Evolutionary conservation across 2,329 filamentous ascomycete genomes (phyloP).

Genomic region (Alternaria arbusti): DNA sequence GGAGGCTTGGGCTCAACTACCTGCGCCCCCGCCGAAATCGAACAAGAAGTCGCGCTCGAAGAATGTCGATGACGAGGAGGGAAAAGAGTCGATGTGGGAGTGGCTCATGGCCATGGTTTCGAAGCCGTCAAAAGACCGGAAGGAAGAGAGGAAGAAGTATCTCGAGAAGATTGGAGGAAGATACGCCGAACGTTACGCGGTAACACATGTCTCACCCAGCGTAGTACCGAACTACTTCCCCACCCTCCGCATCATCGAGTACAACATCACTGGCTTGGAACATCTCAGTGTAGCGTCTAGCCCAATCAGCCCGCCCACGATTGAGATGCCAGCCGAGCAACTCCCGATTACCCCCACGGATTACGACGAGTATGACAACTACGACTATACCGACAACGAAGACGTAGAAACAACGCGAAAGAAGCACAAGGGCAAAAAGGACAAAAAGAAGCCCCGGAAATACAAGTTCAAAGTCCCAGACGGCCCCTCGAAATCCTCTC

Average conservation of each 20-base stretch:
- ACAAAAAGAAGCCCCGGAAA: constrained; percentile 45
- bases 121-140: constrained; percentile 21
- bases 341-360: constrained; percentile 9
- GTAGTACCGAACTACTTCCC: constrained; percentile 94
- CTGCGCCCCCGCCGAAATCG: constrained; percentile 49
- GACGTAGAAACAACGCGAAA: constrained; percentile 55
- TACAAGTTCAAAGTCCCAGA: constrained; percentile 64
- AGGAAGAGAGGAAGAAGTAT: constrained; percentile 61
- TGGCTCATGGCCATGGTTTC: constrained; percentile 24
- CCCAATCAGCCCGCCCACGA: neutral
- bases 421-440: constrained; percentile 59
- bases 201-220: constrained; percentile 82
- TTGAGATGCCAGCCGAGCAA: constrained; percentile 8
- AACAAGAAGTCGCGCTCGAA: constrained; percentile 23
- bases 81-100: constrained; percentile 28
- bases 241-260: constrained; percentile 87
- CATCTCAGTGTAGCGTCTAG: constrained; percentile 35
- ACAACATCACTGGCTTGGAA: constrained; percentile 85
- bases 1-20: constrained; percentile 77
- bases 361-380: constrained; percentile 7
- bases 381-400: constrained; percentile 29
- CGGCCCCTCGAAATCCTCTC: constrained; percentile 72
- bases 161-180: constrained; percentile 75
- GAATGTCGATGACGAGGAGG: constrained; percentile 17
- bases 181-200: constrained; percentile 83